Conservation (phyloP, 2,329 filamentous ascomycete genomes). For the Cytospora chrysosperma region DNA sequence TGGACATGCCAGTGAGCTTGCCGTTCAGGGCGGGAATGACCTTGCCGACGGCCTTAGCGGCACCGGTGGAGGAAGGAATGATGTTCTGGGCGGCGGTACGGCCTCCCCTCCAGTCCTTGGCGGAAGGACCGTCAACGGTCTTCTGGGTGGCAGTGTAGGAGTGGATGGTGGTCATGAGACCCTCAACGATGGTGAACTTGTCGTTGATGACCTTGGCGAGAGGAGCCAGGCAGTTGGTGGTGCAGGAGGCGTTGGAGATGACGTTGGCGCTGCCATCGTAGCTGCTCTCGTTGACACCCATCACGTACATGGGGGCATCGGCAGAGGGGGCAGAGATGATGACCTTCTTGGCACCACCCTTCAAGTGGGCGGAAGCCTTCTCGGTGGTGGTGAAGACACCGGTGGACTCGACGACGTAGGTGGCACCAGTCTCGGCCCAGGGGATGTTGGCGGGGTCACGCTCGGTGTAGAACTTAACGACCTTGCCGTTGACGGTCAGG, state of each 20-base stretch:
- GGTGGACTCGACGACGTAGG: slow-evolving; percentile 96
- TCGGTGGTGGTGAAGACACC: slow-evolving; percentile 99
- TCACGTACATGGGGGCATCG: slow-evolving; percentile 99
- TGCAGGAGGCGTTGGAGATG: slow-evolving; percentile 99
- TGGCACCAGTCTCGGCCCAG: slow-evolving; percentile 82
- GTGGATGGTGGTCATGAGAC: slow-evolving; percentile 99
- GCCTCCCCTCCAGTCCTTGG: slow-evolving; percentile 99
- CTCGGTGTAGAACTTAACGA: slow-evolving; percentile 91
- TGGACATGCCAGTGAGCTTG: slow-evolving; percentile 99
- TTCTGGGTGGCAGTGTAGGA: slow-evolving; percentile 99
- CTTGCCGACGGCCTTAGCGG: slow-evolving; percentile 99
- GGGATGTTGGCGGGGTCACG: slow-evolving; percentile 85
- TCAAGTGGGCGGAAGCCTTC: slow-evolving; percentile 91
- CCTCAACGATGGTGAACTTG: slow-evolving; percentile 96
- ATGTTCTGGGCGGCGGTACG: slow-evolving; percentile 99
- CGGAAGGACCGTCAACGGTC: slow-evolving; percentile 96
- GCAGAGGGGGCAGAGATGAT: slow-evolving; percentile 88
- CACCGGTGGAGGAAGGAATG: slow-evolving; percentile 98
- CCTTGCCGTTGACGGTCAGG: slow-evolving; percentile 91
- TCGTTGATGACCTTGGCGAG: slow-evolving; percentile 99
- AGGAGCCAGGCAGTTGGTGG: slow-evolving; percentile 99
- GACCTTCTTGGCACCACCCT: slow-evolving; percentile 97
- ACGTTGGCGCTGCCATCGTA: slow-evolving; percentile 91
- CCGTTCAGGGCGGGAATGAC: slow-evolving; percentile 97
- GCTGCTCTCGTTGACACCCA: slow-evolving; percentile 94